A percentile compares a stretch with the other conserved stretches of the same genome.
phyloP scores from a whole-genome alignment of 208 protist species.

The Trypanosoma platydactyli region DNA sequence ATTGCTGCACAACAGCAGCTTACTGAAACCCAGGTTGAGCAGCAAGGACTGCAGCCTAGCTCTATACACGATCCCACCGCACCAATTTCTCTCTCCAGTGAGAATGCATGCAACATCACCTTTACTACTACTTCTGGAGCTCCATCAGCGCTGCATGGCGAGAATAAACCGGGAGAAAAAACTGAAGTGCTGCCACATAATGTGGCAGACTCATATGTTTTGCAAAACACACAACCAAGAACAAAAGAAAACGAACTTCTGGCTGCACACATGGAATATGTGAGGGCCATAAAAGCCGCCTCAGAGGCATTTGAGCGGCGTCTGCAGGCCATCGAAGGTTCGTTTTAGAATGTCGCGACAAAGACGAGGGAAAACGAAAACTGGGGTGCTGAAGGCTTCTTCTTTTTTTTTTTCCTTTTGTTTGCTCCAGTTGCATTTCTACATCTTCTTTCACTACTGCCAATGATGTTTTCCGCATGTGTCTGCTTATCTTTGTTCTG shows the following conservation, averaged over 20 bases:
- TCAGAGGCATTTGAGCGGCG: slow-evolving; percentile 6
- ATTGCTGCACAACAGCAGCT: slow-evolving; percentile 3
- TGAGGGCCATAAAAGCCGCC: slow-evolving; percentile 10
- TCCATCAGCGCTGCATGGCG: too few species aligned
- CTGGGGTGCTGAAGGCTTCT: background rate
- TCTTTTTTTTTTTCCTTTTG: background rate
- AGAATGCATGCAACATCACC: too few species aligned
- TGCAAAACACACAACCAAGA: background rate
- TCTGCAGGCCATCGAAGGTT: slow-evolving; percentile 13
- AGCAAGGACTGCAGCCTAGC: too few species aligned
- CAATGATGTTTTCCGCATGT: too few species aligned
- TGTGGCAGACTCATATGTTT: background rate
- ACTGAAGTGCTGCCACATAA: too few species aligned
- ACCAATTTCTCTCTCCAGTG: too few species aligned
- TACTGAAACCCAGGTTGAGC: background rate
- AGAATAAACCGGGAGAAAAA: too few species aligned
- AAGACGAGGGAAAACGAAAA: background rate
- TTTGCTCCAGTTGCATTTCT: background rate
- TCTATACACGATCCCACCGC: background rate
- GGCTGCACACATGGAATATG: slow-evolving; percentile 20
- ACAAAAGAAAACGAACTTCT: slow-evolving; percentile 7
- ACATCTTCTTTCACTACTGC: too few species aligned
- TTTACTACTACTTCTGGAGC: too few species aligned
- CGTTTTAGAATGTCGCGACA: background rate
- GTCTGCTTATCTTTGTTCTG: too few species aligned